Base-by-base conservation (phyloP, 2,329 filamentous ascomycete species). In the Paecilomyces sp. region DNA sequence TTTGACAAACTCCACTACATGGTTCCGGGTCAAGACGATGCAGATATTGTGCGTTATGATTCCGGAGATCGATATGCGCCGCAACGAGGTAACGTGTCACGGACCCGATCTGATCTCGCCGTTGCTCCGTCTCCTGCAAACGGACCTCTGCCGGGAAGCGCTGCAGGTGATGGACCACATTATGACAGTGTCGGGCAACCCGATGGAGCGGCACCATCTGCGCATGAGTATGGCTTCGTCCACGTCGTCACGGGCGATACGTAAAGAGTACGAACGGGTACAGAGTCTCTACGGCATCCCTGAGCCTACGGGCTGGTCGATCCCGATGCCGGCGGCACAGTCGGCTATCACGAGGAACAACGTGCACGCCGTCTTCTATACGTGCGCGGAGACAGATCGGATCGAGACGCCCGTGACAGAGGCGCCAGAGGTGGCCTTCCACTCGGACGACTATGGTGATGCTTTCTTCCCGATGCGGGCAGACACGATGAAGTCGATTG, bases 261-360 rank as follows among this genome's bases (percentile, higher is more conserved):
- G 91, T 55, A 97, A 97, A 71, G 92, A 97, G 75, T 97, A 96
- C 67, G 93, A 96, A 70, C 88, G 90, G 24, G 96, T 91, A 0
- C 90, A 96, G 72, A 97, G 92, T 69, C 78, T 99, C 34, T 99
- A 97, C 72, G 95, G 95, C 30, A 97, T 99, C 60, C 94, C 94
- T 0, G 93, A 97, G 71, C 88, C 92, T 24, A 94, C 91, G 15
- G 94, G 94, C 1, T 99, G 94, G 94, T 94, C 94, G 0, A 91
- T 99, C 53, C 93, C 94, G 0, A 86, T 95, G 71, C 94, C 94
- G 15, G 93, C 93, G 0, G 88, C 90, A 59, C 93, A 96, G 77
- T 94, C 92, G 0, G 88, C 89, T 58, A 85, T 87, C 34, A 97
- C 94, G 3, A 85, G 94, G 60, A 85, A 88, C 60, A 99, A 99